A percentile compares a stretch with the other conserved stretches of the same genome.
phyloP scores from a whole-genome alignment of 208 protist genomes.

The Blastocrithidia nonstop region DNA sequence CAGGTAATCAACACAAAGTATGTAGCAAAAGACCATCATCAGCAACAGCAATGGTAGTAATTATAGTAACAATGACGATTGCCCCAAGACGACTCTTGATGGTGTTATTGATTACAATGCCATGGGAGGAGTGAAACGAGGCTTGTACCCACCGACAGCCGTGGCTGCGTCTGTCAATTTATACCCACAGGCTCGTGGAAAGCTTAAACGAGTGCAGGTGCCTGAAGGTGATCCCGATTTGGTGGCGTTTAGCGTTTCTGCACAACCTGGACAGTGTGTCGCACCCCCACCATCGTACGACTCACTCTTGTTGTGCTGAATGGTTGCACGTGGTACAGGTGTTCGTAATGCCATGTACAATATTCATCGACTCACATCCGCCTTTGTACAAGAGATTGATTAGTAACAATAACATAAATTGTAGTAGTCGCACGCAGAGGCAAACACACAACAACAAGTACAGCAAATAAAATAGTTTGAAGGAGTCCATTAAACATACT shows the following conservation, averaged over 20 bases:
- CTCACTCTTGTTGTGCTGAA: slow-evolving; percentile 43
- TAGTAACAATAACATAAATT: slow-evolving; percentile 1
- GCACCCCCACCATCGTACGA: slow-evolving; percentile 31
- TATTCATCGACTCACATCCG: slow-evolving; percentile 12
- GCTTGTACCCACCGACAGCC: slow-evolving; percentile 14
- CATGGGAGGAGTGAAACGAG: slow-evolving; percentile 12
- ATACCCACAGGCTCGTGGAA: slow-evolving; percentile 20
- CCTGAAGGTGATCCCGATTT: slow-evolving; percentile 14
- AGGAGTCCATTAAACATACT: no score
- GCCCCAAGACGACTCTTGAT: no score
- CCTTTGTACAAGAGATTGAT: slow-evolving; percentile 25
- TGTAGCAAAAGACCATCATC: background rate
- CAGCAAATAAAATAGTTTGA: no score
- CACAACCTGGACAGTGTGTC: slow-evolving; percentile 18
- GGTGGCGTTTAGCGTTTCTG: slow-evolving; percentile 34
- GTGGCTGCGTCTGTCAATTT: slow-evolving; percentile 54
- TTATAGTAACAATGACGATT: slow-evolving; percentile 5
- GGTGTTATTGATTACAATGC: no score
- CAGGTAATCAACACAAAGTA: background rate
- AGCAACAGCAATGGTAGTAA: background rate
- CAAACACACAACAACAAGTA: no score
- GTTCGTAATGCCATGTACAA: slow-evolving; percentile 12
- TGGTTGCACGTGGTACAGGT: slow-evolving; percentile 26
- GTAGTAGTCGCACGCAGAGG: no score
- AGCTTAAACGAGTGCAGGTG: slow-evolving; percentile 16